These are phyloP conservation scores for Rhamnella rubrinervis DNA, from an alignment of 331 rosid species.

Conservation along the genomic window DNA sequence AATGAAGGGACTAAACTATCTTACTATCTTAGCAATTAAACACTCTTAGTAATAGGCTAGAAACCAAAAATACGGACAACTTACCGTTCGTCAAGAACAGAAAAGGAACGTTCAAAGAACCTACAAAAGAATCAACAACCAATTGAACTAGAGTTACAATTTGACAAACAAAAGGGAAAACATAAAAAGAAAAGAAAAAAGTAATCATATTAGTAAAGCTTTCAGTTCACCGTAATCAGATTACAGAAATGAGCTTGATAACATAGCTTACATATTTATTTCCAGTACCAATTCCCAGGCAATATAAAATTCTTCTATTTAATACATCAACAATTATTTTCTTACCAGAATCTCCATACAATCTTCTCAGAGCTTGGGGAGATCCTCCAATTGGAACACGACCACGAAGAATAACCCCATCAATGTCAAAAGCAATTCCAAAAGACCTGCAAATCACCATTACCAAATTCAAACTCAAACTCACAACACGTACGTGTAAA, in stretches of 20 bases:
- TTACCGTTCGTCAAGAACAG: conserved; percentile 34
- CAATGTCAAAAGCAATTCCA: conserved; percentile 39
- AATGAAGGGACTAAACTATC: not conserved
- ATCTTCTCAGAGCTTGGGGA: conserved; percentile 26
- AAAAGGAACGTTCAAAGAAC: conserved; percentile 24
- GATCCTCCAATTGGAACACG: conserved; percentile 29
- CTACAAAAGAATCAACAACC: conserved; percentile 14
- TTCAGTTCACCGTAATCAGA: not conserved
- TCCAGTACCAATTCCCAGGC: not conserved
- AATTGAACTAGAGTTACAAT: not conserved
- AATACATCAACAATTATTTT: not conserved
- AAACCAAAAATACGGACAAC: not conserved
- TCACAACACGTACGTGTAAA: not conserved
- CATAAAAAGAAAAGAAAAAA: too few relatives aligned
- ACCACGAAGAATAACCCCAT: conserved; percentile 35
- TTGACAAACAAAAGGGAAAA: too few relatives aligned
- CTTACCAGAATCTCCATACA: conserved; percentile 28
- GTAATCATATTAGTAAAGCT: not conserved
- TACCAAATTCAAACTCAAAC: not conserved
- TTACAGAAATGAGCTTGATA: not conserved
- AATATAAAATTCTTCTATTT: not conserved
- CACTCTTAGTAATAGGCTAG: not conserved
- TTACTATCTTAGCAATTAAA: not conserved
- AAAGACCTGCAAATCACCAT: conserved; percentile 27
- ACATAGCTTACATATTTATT: not conserved